These are phyloP conservation scores for Colletotrichum magnum DNA, from an alignment of 2,329 filamentous ascomycete species.

Conservation along the genomic window DNA sequence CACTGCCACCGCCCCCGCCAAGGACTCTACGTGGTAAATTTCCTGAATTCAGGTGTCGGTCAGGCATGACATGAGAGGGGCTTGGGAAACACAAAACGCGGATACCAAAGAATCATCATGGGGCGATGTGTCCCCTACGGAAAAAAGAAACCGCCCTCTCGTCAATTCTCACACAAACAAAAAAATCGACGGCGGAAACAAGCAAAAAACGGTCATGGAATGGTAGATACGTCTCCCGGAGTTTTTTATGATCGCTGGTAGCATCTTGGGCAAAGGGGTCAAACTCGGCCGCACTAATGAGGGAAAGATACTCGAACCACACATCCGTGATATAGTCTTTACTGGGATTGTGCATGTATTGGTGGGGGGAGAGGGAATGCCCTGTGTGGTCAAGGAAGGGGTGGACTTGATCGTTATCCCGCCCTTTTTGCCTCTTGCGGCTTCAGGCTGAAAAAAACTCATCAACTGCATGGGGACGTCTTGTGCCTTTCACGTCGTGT, in stretches of 20 bases:
- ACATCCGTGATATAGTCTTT: conserved; percentile 37
- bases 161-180: conserved; percentile 25
- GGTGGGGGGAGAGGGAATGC: conserved; percentile 86
- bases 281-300: conserved; percentile 89
- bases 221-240: conserved; percentile 47
- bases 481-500: conserved; percentile 15
- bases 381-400: conserved; percentile 87
- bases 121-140: conserved; percentile 3
- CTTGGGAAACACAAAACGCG: background rate
- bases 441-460: conserved; percentile 20
- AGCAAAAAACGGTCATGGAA: conserved; percentile 30
- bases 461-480: conserved; percentile 22
- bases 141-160: background rate
- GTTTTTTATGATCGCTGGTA: conserved; percentile 39
- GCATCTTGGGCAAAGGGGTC: conserved; percentile 53
- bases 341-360: conserved; percentile 42
- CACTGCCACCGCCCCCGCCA: conserved; percentile 63
- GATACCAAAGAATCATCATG: conserved; percentile 27
- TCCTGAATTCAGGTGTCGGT: conserved; percentile 32
- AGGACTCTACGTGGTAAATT: conserved; percentile 69
- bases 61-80: conserved; percentile 22
- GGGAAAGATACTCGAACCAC: conserved; percentile 93
- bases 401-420: conserved; percentile 92
- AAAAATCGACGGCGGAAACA: conserved; percentile 37
- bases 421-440: conserved; percentile 48